Evolutionary conservation across 495 filamentous ascomycete species (phyloP), one percentile per base, ranked within the genome.

Genomic region (Lasiosphaeris hirsuta): DNA sequence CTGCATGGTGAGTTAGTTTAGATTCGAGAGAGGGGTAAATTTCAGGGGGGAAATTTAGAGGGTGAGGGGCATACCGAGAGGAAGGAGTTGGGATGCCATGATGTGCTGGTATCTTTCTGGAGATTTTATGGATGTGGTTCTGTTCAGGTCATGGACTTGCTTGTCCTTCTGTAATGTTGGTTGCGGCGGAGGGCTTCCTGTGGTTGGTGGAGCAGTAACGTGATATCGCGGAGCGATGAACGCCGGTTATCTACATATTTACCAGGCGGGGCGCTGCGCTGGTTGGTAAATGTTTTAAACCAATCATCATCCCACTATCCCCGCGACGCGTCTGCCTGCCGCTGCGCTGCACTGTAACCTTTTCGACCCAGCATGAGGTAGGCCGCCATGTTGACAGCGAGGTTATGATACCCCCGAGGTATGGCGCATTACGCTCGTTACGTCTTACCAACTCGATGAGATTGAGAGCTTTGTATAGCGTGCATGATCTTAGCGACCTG

Each of bases 31-130:
- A 30, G 23, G 23, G 23, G 23, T 49, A 37, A 17, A 10, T 11
- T 11, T n/a, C 10, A 8, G 11, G 10, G n/a, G 37, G 18, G 7
- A 23, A 41, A 40, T 14, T 5, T 19, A 39, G n/a, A 7, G 7
- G 9, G 3, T 33, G 33, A 34, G 4, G 48, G 3, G 58, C 63
- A 49, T 72, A 90, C 89, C 89, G 50, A 92, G 78, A 48, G 88
- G 89, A 40, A 91, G 84, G 39, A 92, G 82, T 75, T 92, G 88
- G 35, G 88, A 90, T 17, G 88, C 85, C 88, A 92, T 92, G 58
- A 54, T 60, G 63, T 63, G 13, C 14, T 47, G 42, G 47, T 30
- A 48, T 14, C 18, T 43, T 49, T 11, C 15, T 41, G 30, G 53
- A 38, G 51, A 47, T 47, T 63, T 40, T 48, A 11, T 30, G 36